These are phyloP conservation scores for Allomyces macrogynus DNA, from an alignment of 192 early-diverging fungal genomes.

Conservation along the genomic window DNA sequence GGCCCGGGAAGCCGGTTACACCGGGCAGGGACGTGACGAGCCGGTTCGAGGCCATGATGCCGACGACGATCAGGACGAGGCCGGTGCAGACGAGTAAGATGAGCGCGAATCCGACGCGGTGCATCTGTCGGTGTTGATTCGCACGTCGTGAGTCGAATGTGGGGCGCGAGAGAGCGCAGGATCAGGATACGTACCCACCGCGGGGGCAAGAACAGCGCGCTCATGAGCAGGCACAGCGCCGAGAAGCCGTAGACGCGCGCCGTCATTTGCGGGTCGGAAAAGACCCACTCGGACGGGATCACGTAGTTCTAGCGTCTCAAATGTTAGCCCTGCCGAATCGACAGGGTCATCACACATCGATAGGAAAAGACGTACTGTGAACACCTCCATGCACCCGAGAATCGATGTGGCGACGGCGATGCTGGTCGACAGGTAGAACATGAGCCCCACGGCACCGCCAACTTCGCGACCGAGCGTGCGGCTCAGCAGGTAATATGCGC, in stretches of 20 bases:
- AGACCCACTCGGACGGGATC: neutral
- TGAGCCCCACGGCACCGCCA: conserved; percentile 15
- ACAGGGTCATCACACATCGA: neutral
- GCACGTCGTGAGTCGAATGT: neutral
- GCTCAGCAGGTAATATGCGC: conserved; percentile 16
- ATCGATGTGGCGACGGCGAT: conserved; percentile 9
- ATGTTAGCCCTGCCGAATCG: neutral
- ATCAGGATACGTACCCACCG: neutral
- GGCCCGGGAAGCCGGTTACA: neutral
- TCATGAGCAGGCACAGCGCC: neutral
- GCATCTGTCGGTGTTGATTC: neutral
- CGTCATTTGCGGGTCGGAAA: neutral
- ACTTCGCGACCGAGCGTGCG: conserved; percentile 16
- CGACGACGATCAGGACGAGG: neutral
- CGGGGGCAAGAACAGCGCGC: neutral
- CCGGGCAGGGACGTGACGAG: neutral
- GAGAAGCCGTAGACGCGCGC: neutral
- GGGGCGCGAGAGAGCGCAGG: neutral
- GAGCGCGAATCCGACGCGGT: too few relatives aligned
- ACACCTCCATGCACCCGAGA: conserved; percentile 9
- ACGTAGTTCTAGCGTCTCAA: neutral
- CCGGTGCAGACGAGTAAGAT: neutral
- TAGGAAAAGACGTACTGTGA: conserved; percentile 1
- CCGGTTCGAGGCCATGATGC: neutral
- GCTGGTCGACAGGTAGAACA: conserved; percentile 14